Evolutionary conservation across 352 stramenopile genomes (phyloP), one percentile per base, ranked within the genome.

Genomic region (Aphanomyces stellatus): DNA sequence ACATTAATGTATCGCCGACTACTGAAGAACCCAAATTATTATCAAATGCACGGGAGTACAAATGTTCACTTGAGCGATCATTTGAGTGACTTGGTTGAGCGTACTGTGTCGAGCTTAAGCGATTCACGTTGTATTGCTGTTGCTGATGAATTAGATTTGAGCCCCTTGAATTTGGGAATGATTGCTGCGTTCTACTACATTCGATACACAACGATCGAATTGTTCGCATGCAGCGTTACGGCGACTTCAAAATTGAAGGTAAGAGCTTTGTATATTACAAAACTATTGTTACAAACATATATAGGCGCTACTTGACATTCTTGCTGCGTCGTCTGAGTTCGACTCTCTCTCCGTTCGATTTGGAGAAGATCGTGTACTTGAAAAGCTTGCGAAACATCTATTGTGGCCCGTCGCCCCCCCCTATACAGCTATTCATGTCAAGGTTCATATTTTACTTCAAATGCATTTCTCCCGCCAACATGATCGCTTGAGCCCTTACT

Each of bases 11-110:
- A 99, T 76, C 90, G 97, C 4, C 91, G 98, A 8, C 76, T 99
- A 33, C 88, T 96, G 57, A 98, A 99, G 76, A 99, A 99, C 78
- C 98, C 98, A 2, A 99, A 99, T 64, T 99, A 99, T 77, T 99
- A 99, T 86, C 97, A 98, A 66, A 76, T 99, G 49, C 85, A 96
- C 57, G 97, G 96, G 19, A 93, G 80, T 13, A 92, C 84, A 5
- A 90, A 89, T 13, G 80, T 88, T 0, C 86, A 99, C 69, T 72
- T 99, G 27, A 99, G 93, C 51, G 96, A 99, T 73, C 96, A 99
- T 70, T 79, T 99, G 53, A 99, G 96, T 46, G 97, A 99, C 72
- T 90, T 99, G 67, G 93, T 99, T 31, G 97, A 99, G 78, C 93
- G 87, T 33, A 96, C 97, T 0, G 87, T 99, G 17, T 93, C 87